Percentiles rank a stretch among this genome's conserved stretches.
Evolutionary conservation across 371 early-diverging fungal species (phyloP).

Genomic region (Entomophthora muscae): DNA sequence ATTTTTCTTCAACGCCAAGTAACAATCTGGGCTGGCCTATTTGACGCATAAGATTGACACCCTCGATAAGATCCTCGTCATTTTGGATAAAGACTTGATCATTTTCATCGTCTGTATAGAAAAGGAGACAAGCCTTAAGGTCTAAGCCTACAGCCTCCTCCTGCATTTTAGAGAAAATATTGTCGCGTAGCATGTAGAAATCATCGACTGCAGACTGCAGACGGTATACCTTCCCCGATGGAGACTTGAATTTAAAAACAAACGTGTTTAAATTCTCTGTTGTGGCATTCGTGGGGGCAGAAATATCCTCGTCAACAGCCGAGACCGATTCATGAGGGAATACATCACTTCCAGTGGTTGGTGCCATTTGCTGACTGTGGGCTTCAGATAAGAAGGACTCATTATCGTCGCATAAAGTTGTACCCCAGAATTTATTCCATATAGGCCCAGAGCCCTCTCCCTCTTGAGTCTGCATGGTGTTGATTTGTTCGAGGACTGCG

Average conservation of each 20-base stretch:
- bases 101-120: conserved; percentile 67
- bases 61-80: conserved; percentile 51
- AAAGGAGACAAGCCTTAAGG: conserved; percentile 15
- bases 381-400: conserved; percentile 29
- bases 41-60: conserved; percentile 48
- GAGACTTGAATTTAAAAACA: conserved; percentile 58
- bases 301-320: conserved; percentile 26
- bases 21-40: conserved; percentile 31
- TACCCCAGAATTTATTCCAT: conserved; percentile 35
- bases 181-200: conserved; percentile 22
- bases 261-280: conserved; percentile 20
- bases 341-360: conserved; percentile 15
- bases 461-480: conserved; percentile 24
- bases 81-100: conserved; percentile 44
- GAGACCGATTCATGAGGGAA: conserved; percentile 36
- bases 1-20: conserved; percentile 15
- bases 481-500: conserved; percentile 48
- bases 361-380: conserved; percentile 11
- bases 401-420: conserved; percentile 23
- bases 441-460: conserved; percentile 24
- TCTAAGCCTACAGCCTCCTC: conserved; percentile 19
- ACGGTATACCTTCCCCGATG: conserved; percentile 42
- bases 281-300: conserved; percentile 15
- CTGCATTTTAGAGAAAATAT: conserved; percentile 15
- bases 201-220: conserved; percentile 33